These are phyloP conservation scores for Lactarius tabidus DNA, from an alignment of 768 basidiomycete species.

Conservation along the genomic window DNA sequence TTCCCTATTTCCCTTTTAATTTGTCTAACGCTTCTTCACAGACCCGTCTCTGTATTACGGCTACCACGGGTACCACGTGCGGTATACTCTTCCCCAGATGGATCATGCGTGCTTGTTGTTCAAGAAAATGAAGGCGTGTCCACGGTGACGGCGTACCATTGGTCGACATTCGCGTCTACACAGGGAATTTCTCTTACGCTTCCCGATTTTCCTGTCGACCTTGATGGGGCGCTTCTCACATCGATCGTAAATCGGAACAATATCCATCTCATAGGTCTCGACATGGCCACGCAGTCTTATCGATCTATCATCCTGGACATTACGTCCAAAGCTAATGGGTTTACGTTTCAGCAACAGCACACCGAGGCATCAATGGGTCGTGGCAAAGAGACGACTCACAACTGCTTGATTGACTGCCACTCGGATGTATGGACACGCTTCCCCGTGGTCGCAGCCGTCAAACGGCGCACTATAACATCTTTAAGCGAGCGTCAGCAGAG, in stretches of 20 bases:
- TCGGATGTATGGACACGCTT: constrained; percentile 16
- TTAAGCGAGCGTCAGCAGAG: constrained; percentile 32
- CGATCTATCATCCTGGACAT: constrained; percentile 48
- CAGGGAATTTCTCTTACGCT: constrained; percentile 41
- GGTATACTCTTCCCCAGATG: constrained; percentile 49
- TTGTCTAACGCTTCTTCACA: constrained; percentile 24
- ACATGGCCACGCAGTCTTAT: constrained; percentile 33
- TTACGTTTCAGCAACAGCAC: constrained; percentile 47
- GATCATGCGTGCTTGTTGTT: constrained; percentile 46
- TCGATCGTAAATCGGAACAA: constrained; percentile 44
- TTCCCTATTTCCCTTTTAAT: too few species aligned
- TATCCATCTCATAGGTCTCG: constrained; percentile 43
- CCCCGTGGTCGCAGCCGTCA: constrained; percentile 14
- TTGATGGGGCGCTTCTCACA: constrained; percentile 36
- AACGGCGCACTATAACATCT: constrained; percentile 11
- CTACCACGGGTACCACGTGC: constrained; percentile 35
- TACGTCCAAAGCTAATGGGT: constrained; percentile 53
- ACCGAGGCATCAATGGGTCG: constrained; percentile 24
- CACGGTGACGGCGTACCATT: constrained; percentile 47
- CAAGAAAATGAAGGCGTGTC: constrained; percentile 20
- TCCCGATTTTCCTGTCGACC: constrained; percentile 26
- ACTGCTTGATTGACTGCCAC: constrained; percentile 28
- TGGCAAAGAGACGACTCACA: constrained; percentile 36
- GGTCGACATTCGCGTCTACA: constrained; percentile 51
- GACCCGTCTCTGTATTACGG: constrained; percentile 44